Conservation (phyloP, 2,329 filamentous ascomycete species). For the Fusarium poae region DNA sequence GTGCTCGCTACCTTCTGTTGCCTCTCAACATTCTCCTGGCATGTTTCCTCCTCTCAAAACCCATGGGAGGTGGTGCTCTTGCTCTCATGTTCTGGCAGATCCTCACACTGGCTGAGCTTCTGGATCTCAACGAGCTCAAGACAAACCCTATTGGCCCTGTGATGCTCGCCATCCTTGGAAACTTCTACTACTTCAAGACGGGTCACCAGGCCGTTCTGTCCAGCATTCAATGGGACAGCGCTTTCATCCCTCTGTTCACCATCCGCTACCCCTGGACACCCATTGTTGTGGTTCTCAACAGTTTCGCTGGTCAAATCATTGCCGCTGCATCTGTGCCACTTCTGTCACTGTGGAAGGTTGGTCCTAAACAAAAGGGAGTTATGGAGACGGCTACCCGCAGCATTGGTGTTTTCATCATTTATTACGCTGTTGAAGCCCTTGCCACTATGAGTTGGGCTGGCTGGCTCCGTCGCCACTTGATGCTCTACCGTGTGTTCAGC, state of each 20-base stretch:
- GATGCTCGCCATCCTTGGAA: slow-evolving; percentile 87
- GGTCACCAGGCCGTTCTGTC: slow-evolving; percentile 91
- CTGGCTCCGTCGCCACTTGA: slow-evolving; percentile 88
- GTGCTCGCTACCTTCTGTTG: slow-evolving; percentile 88
- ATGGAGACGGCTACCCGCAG: slow-evolving; percentile 78
- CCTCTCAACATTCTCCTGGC: slow-evolving; percentile 82
- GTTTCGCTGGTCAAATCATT: slow-evolving; percentile 89
- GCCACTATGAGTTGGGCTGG: slow-evolving; percentile 93
- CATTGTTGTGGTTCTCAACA: slow-evolving; percentile 84
- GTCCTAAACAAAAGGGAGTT: slow-evolving; percentile 76
- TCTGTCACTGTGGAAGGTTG: slow-evolving; percentile 88
- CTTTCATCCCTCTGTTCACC: slow-evolving; percentile 87
- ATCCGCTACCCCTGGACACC: slow-evolving; percentile 93
- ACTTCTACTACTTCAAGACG: slow-evolving; percentile 97
- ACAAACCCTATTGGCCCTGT: slow-evolving; percentile 83
- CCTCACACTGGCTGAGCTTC: slow-evolving; percentile 77
- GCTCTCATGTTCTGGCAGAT: slow-evolving; percentile 89
- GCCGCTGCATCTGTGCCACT: slow-evolving; percentile 84
- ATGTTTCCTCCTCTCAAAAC: slow-evolving; percentile 87
- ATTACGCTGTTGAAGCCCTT: slow-evolving; percentile 84
- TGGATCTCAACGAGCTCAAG: slow-evolving; percentile 72
- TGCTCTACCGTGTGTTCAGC: slow-evolving; percentile 95
- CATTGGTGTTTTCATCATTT: slow-evolving; percentile 80
- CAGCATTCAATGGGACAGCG: slow-evolving; percentile 95
- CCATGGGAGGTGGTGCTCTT: slow-evolving; percentile 90